phyloP scores from a whole-genome alignment of 2,329 filamentous ascomycete species.

The Aureobasidium sp. region DNA sequence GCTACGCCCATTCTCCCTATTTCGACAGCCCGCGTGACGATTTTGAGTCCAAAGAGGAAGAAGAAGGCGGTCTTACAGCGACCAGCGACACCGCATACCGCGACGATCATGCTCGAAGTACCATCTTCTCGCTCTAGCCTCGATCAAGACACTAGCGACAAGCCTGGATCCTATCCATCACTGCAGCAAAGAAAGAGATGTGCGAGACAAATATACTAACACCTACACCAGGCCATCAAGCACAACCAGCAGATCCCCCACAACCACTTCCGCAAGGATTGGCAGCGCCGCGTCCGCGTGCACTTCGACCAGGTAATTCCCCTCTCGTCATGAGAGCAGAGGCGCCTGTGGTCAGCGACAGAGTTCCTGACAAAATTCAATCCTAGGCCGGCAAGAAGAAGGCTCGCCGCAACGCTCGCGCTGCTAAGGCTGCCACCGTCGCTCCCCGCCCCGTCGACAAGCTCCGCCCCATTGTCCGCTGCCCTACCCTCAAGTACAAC shows the following conservation, averaged over 20 bases:
- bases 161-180: background rate
- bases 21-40: background rate
- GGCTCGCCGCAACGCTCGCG: slow-evolving; percentile 81
- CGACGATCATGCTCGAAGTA: background rate
- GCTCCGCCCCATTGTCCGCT: slow-evolving; percentile 91
- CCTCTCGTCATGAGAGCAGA: slow-evolving; percentile 44
- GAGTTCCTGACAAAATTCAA: slow-evolving; percentile 27
- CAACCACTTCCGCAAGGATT: slow-evolving; percentile 99
- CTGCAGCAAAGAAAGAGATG: background rate
- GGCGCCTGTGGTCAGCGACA: slow-evolving; percentile 38
- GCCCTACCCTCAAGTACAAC: slow-evolving; percentile 98
- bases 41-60: background rate
- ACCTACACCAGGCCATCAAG: slow-evolving; percentile 69
- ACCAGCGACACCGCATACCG: background rate
- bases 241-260: slow-evolving; percentile 98
- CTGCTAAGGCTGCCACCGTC: slow-evolving; percentile 88
- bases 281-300: slow-evolving; percentile 96
- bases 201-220: background rate
- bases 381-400: slow-evolving; percentile 88
- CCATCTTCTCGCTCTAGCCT: background rate
- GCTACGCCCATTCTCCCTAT: background rate
- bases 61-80: background rate
- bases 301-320: slow-evolving; percentile 98
- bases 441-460: slow-evolving; percentile 96
- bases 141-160: background rate